Base-by-base conservation (phyloP, 2,329 filamentous ascomycete genomes). In the Xylariaceae sp. region DNA sequence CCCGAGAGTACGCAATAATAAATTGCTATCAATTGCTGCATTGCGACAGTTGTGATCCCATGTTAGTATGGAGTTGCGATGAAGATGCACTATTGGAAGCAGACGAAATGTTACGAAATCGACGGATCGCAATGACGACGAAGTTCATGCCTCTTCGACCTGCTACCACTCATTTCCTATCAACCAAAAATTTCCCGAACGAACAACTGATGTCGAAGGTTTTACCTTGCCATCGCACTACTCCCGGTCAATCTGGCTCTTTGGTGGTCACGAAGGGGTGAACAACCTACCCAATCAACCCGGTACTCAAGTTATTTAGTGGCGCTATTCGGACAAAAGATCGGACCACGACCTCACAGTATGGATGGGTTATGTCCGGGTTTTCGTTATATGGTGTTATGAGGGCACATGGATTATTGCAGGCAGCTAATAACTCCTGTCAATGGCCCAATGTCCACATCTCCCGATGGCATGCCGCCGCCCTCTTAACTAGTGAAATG, bases 51-150 rank as follows among this genome's bases (percentile, higher is more conserved):
- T 51, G 44, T 56, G 51, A 48, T 23, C 51, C 39, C 53, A 47
- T 4, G 30, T 34, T 13, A 7, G 44, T 37, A 48, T 55, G 44
- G 48, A 51, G 5, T 56, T 34, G 23, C 42, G 54, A 47, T 13
- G 39, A 49, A 37, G 39, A 52, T 56, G 35, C 53, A 45, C 18
- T 17, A 51, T 62, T 34, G 49, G 52, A 35, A 39, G 47, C 10
- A 54, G 15, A 61, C 51, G 58, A 60, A 45, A 44, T 56, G 49
- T 58, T 51, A 63, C 51, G 61, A 63, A 39, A 45, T 61, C 45
- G 58, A 56, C 55, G 50, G 58, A 56, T 54, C 55, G 50, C 57
- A 54, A 63, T 37, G 55, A 58, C 51, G 44, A 58, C 44, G 30
- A 62, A 51, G 51, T 23, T 17, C 51, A 58, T 49, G 37, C 47